phyloP scores from a whole-genome alignment of 2,329 filamentous ascomycete genomes.

The Verticillium zaregamsianum region DNA sequence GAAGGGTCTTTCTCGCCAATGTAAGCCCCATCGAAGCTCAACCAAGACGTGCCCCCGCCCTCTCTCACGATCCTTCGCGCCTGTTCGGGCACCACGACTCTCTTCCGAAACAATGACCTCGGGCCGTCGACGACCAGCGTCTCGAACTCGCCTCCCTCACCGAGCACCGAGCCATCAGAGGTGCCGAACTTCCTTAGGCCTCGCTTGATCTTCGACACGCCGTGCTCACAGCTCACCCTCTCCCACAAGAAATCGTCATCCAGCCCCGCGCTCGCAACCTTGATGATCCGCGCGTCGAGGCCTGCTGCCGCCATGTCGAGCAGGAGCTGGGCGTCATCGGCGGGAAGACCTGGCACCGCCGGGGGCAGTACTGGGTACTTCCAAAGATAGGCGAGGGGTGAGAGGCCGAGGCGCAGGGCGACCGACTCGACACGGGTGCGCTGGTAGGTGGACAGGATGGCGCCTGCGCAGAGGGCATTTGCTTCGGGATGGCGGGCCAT shows the following conservation, averaged over 20 bases:
- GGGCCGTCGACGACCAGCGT: constrained; percentile 85
- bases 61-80: constrained; percentile 54
- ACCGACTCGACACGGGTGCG: constrained; percentile 93
- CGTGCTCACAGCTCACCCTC: constrained; percentile 60
- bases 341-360: constrained; percentile 6
- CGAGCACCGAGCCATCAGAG: constrained; percentile 68
- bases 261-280: constrained; percentile 87
- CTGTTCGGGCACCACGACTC: constrained; percentile 57
- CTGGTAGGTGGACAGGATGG: constrained; percentile 93
- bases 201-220: constrained; percentile 41
- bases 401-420: constrained; percentile 75
- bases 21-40: constrained; percentile 56
- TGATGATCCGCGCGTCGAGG: constrained; percentile 87
- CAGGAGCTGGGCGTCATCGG: constrained; percentile 56
- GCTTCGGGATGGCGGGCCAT: constrained; percentile 68
- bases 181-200: constrained; percentile 65
- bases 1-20: constrained; percentile 39
- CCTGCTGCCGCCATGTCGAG: constrained; percentile 75
- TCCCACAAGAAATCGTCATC: constrained; percentile 78
- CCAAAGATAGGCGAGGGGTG: constrained; percentile 86
- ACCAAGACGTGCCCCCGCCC: constrained; percentile 73
- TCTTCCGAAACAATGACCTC: constrained; percentile 63
- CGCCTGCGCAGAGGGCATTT: constrained; percentile 84
- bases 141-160: constrained; percentile 96
- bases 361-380: constrained; percentile 74